A percentile compares a stretch with the other conserved stretches of the same genome.
phyloP scores from a whole-genome alignment of 352 stramenopile genomes.

The Saprolegnia diclina region DNA sequence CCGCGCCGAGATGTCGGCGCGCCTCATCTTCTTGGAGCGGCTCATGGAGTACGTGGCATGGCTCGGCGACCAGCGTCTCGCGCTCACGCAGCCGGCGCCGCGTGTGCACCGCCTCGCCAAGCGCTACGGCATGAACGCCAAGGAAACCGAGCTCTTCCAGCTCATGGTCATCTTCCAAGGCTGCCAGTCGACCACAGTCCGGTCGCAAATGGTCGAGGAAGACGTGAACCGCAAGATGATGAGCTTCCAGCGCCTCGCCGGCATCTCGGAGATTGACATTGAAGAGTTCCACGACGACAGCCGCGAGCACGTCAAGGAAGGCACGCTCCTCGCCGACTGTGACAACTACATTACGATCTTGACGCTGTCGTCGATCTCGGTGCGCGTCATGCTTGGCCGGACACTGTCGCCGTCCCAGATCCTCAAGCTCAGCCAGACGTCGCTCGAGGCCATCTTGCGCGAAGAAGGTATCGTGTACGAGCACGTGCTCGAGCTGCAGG shows the following conservation, averaged over 20 bases:
- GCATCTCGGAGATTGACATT: conserved; percentile 82
- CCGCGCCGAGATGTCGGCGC: conserved; percentile 70
- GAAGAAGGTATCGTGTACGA: conserved; percentile 62
- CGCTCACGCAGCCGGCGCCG: conserved; percentile 34
- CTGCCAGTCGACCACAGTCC: conserved; percentile 78
- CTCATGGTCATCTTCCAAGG: conserved; percentile 76
- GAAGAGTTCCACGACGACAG: conserved; percentile 81
- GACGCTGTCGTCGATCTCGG: conserved; percentile 73
- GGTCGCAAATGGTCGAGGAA: conserved; percentile 80
- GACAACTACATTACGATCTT: conserved; percentile 76
- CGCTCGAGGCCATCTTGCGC: conserved; percentile 67
- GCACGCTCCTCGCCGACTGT: conserved; percentile 73
- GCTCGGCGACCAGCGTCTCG: conserved; percentile 46
- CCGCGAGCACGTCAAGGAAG: conserved; percentile 82
- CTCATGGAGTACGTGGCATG: conserved; percentile 59
- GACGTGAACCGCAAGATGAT: conserved; percentile 68
- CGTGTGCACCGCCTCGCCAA: conserved; percentile 59
- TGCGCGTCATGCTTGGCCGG: conserved; percentile 68
- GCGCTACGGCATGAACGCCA: conserved; percentile 63
- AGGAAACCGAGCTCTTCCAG: conserved; percentile 73
- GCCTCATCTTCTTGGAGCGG: conserved; percentile 55
- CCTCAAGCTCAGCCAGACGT: conserved; percentile 82
- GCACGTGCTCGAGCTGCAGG: conserved; percentile 48
- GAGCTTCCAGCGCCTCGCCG: conserved; percentile 64
- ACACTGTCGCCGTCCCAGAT: conserved; percentile 73